Evolutionary conservation across 148 eudicot genomes (phyloP).

Genomic region (Amaranthus hypochondriacus): DNA sequence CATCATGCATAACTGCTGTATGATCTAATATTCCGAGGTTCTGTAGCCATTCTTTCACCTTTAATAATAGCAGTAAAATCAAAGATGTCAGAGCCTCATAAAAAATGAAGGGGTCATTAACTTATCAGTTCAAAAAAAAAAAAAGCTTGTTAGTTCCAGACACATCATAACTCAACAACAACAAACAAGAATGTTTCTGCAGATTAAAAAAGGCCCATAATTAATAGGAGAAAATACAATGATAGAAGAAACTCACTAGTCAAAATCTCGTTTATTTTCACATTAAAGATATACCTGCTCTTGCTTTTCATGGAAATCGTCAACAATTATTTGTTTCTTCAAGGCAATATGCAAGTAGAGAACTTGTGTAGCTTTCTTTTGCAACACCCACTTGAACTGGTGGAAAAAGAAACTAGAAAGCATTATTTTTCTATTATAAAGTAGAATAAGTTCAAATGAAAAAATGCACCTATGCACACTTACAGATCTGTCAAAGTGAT

Average conservation of each 20-base stretch:
- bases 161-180: neutral
- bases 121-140: neutral
- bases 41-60: constrained; percentile 52
- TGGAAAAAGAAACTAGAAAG: neutral
- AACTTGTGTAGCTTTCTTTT: constrained; percentile 92
- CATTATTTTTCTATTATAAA: neutral
- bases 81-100: constrained; percentile 6
- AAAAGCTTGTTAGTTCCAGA: neutral
- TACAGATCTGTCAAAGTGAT: neutral
- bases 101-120: neutral
- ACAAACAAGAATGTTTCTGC: neutral
- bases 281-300: constrained; percentile 56
- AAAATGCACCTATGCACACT: neutral
- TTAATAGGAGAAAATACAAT: neutral
- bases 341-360: constrained; percentile 76
- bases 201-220: neutral
- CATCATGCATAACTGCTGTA: constrained; percentile 35
- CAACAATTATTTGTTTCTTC: constrained; percentile 77
- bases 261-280: neutral
- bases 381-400: constrained; percentile 85
- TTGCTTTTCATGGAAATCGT: constrained; percentile 88
- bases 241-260: neutral
- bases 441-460: neutral
- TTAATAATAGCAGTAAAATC: neutral
- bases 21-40: constrained; percentile 39